Evolutionary conservation across 2,329 filamentous ascomycete species (phyloP).

Genomic region (Stemphylium vesicarium): DNA sequence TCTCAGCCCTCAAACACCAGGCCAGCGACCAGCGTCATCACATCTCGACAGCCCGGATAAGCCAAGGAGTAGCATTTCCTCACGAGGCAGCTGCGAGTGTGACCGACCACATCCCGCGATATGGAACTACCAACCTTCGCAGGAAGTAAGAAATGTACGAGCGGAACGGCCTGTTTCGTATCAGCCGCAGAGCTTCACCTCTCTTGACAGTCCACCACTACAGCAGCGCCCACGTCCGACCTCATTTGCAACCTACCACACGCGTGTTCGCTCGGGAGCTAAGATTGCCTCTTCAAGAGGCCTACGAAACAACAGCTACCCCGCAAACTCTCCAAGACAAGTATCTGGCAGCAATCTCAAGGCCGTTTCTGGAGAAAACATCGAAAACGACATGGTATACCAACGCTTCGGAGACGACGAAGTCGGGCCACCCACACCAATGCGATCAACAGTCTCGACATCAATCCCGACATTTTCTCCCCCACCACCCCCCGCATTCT

Average conservation of each 20-base stretch:
- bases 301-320: conserved; percentile 31
- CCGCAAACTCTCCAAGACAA: conserved; percentile 30
- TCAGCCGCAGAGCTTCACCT: conserved; percentile 22
- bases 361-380: conserved; percentile 29
- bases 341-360: conserved; percentile 25
- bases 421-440: conserved; percentile 29
- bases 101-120: conserved; percentile 22
- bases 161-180: conserved; percentile 21
- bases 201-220: conserved; percentile 25
- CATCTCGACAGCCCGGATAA: conserved; percentile 19
- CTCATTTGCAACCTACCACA: conserved; percentile 34
- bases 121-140: conserved; percentile 20
- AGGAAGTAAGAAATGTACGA: conserved; percentile 4
- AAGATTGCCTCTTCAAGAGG: conserved; percentile 42
- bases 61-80: conserved; percentile 24
- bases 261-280: conserved; percentile 31
- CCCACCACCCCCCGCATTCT: conserved; percentile 9
- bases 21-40: conserved; percentile 22
- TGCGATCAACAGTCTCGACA: conserved; percentile 12
- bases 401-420: conserved; percentile 24
- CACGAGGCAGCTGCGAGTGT: conserved; percentile 22
- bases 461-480: conserved; percentile 4
- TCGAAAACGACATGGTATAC: conserved; percentile 29
- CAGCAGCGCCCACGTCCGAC: conserved; percentile 29
- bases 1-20: conserved; percentile 22